Percentiles rank a stretch among this genome's conserved stretches.
Evolutionary conservation across 1,284 basidiomycete genomes (phyloP).

Genomic region (Boletus mariae): DNA sequence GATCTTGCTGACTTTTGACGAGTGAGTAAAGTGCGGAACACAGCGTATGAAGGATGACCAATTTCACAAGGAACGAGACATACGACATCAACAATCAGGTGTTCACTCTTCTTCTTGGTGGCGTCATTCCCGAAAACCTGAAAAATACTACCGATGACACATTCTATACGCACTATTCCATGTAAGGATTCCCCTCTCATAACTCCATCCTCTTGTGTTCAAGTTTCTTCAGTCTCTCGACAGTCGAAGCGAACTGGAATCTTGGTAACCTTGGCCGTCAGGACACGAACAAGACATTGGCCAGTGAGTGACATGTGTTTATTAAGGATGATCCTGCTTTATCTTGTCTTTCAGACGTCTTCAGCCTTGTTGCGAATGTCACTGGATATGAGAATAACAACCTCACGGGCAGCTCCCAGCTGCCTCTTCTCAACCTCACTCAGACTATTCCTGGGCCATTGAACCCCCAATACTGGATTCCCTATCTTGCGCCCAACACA

Average conservation of each 20-base stretch:
- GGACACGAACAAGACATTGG: slow-evolving; percentile 45
- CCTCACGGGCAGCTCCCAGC: slow-evolving; percentile 12
- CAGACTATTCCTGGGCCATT: slow-evolving; percentile 31
- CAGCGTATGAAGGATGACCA: slow-evolving; percentile 10
- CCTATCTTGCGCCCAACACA: slow-evolving; percentile 42
- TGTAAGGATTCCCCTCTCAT: slow-evolving; percentile 16
- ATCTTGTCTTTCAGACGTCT: slow-evolving; percentile 39
- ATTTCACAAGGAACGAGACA: slow-evolving; percentile 42
- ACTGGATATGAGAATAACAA: slow-evolving; percentile 37
- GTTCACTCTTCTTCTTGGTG: slow-evolving; percentile 50
- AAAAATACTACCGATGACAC: slow-evolving; percentile 47
- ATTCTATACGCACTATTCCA: slow-evolving; percentile 68
- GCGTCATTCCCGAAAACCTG: slow-evolving; percentile 43
- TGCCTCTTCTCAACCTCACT: slow-evolving; percentile 34
- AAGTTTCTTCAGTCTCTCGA: slow-evolving; percentile 40
- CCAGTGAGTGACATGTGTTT: slow-evolving; percentile 20
- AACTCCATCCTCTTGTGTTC: neutral
- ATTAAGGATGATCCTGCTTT: neutral
- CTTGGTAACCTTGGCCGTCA: slow-evolving; percentile 58
- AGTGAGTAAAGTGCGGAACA: slow-evolving; percentile 16
- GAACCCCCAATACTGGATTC: slow-evolving; percentile 37
- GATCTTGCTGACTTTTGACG: slow-evolving; percentile 54
- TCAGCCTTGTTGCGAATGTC: slow-evolving; percentile 40
- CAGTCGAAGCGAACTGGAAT: slow-evolving; percentile 65
- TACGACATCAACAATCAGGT: slow-evolving; percentile 47